A percentile compares a stretch with the other conserved stretches of the same genome.
phyloP scores from a whole-genome alignment of 2,329 filamentous ascomycete species.

The Botrytis sinoallii region DNA sequence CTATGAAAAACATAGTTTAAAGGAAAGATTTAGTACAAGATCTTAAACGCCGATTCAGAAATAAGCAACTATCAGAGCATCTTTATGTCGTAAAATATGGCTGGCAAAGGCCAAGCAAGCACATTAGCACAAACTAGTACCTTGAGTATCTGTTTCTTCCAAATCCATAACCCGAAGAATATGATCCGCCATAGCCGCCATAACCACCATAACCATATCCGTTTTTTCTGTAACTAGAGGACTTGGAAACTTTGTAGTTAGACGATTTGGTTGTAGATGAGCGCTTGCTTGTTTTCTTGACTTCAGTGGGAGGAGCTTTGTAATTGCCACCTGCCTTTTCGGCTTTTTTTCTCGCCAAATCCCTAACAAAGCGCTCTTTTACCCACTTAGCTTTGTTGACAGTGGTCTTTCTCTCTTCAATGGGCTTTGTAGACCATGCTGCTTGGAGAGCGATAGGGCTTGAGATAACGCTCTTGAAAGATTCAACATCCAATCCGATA shows the following conservation, averaged over 20 bases:
- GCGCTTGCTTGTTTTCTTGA: background rate
- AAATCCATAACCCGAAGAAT: background rate
- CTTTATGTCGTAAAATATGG: rapidly evolving
- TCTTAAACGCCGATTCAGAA: rapidly evolving
- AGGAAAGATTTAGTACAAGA: background rate
- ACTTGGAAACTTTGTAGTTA: background rate
- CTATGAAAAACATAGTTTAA: background rate
- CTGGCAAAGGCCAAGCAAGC: background rate
- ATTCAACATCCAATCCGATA: background rate
- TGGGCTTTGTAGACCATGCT: background rate
- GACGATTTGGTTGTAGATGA: background rate
- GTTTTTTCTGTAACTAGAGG: background rate
- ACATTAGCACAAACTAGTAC: background rate
- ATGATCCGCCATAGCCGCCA: background rate
- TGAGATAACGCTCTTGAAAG: background rate
- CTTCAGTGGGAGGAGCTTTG: background rate
- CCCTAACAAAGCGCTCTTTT: background rate
- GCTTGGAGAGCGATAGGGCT: background rate
- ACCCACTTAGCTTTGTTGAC: background rate
- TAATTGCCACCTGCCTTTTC: slow-evolving; percentile 7
- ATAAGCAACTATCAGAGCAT: background rate
- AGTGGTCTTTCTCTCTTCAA: background rate
- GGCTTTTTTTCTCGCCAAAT: background rate
- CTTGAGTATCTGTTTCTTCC: background rate
- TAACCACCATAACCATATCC: background rate